Evolutionary conservation across 306 rosid species (phyloP).

Genomic region (Quercus ilex): DNA sequence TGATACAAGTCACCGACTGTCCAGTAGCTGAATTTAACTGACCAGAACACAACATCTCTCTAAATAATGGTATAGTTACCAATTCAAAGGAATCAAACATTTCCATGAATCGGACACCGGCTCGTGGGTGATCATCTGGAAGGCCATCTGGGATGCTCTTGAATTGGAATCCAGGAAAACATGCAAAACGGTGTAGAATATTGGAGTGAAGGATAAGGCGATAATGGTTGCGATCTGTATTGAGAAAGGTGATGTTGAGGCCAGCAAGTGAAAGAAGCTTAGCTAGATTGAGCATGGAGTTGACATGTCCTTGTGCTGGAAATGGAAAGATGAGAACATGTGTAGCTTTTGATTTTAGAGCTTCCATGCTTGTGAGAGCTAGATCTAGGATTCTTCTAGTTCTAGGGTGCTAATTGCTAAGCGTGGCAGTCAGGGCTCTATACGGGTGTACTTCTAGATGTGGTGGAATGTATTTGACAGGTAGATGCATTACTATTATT

Average conservation of each 20-base stretch:
- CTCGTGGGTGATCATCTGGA: conserved; percentile 4
- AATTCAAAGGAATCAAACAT: not conserved
- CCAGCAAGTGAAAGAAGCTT: conserved; percentile 27
- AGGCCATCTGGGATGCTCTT: conserved; percentile 30
- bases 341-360: not conserved
- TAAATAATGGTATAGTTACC: conserved; percentile 24
- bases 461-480: too few relatives aligned
- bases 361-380: not conserved
- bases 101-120: not conserved
- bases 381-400: too few relatives aligned
- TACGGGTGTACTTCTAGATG: too few relatives aligned
- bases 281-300: conserved; percentile 34
- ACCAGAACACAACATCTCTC: conserved; percentile 12
- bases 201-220: conserved; percentile 13
- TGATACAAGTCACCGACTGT: conserved; percentile 18
- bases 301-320: conserved; percentile 33
- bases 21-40: not conserved
- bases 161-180: conserved; percentile 28
- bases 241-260: conserved; percentile 33
- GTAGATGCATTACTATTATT: too few relatives aligned
- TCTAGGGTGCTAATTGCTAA: too few relatives aligned
- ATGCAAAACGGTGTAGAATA: not conserved
- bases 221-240: conserved; percentile 14
- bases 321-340: conserved; percentile 29
- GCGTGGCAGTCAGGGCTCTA: too few relatives aligned